Base-by-base conservation (phyloP, 2,329 filamentous ascomycete species). In the Ascochyta fabae region DNA sequence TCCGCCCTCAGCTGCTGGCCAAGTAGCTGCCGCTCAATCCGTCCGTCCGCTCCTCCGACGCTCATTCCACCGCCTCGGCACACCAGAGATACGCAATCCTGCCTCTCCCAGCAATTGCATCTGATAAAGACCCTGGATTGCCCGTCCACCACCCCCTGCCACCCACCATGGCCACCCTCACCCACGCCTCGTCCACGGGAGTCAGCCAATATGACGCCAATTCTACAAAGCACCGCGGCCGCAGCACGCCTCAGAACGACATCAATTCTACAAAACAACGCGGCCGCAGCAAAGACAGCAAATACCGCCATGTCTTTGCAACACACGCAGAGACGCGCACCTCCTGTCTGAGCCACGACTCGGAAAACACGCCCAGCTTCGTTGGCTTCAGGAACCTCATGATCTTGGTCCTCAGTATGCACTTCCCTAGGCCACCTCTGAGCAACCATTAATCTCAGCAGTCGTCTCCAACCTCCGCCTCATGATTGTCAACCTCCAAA, bases 401-500 rank as follows among this genome's bases (percentile, higher is more conserved):
- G 91, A 90, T 96, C 35, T 88, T 98, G 69, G 91, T 97, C 34
- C 79, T 96, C 58, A 87, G 91, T 95, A 83, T 60, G 83, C 66
- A 61, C 53, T 54, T 64, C 53, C 53, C 19, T 19, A 34, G 13
- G 24, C 33, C 33, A 4, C 24, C 34, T 12, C 41, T 24, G 41
- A 29, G 23, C 7, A 45, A 26, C 26, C 16, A 52, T 73, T 79
- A 59, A 72, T 55, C 4, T 47, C 38, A 39, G 58, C 65, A 92
- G 91, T 98, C 69, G 92, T 94, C 45, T 95, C 93, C 68, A 99
- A 99, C 73, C 78, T 99, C 47, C 88, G 95, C 61, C 83, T 99
- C 69, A 91, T 98, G 80, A 92, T 99, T 71, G 95, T 98, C 77
- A 99, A 99, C 73, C 91, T 94, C 65, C 91, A 94, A 81, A 97